Evolutionary conservation across 805 yeast genomes (phyloP), one percentile per base, ranked within the genome.

Genomic region (Torulaspora delbrueckii): DNA sequence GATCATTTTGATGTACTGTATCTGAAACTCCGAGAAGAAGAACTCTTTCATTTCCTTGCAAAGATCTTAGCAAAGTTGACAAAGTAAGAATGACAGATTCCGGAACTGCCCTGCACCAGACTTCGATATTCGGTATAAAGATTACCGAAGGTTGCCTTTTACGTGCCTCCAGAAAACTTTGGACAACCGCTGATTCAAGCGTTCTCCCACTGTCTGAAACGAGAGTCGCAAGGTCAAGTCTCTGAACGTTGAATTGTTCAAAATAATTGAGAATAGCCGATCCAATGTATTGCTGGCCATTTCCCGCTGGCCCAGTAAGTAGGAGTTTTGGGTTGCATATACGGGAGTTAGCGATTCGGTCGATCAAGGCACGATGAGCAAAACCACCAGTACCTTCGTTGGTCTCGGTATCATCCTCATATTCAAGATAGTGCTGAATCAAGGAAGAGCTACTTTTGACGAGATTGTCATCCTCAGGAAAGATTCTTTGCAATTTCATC

Each of bases 211-310:
- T 73, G 56, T 91, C 97, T 10, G 88, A 79, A 51, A 81, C 80
- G 44, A 93, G 61, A 6, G 82, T 74, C 1, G 89, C 85, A 46
- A 93, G 69, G 60, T 93, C 99, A 34, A 93, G 71, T 1, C 85
- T 78, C 62, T 93, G 97, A 10, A 88, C 82, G 58, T 88, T 91
- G 57, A 83, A 87, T 0, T 96, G 96, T 66, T 93, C 99, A 42
- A 93, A 69, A 53, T 80, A 75, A 57, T 88, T 84, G 42, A 91
- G 69, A 8, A 90, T 71, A 0, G 98, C 96, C 2, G 89, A 74
- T 3, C 89, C 84, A 7, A 93, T 62, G 61, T 91, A 89, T 52
- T 80, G 84, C 58, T 90, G 96, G 1, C 98, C 99, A 63, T 78
- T 78, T 0, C 98, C 97, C 10, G 72, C 68, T 1, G 71, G 69